Conservation (phyloP, 176 grass and related monocot species). For the Paspalum notatum region DNA sequence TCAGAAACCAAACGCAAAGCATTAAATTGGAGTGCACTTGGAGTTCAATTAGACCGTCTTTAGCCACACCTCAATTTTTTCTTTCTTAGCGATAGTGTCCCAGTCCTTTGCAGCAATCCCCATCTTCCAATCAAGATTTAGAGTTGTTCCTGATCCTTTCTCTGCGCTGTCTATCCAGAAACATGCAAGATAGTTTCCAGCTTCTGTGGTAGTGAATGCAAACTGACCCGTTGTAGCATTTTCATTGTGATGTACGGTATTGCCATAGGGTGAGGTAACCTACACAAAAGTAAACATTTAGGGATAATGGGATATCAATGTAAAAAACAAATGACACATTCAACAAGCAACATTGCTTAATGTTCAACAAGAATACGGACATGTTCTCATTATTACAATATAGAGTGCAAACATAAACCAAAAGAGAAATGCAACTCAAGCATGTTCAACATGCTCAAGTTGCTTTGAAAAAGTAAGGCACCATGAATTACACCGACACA, state of each 20-base stretch:
- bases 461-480: neutral
- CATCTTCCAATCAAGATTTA: conserved; percentile 92
- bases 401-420: neutral
- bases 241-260: conserved; percentile 77
- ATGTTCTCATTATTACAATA: neutral
- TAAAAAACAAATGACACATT: neutral
- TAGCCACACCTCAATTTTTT: conserved; percentile 78
- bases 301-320: neutral
- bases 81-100: conserved; percentile 89
- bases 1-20: neutral
- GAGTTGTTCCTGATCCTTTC: conserved; percentile 54
- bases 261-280: conserved; percentile 92
- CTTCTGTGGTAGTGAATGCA: conserved; percentile 86
- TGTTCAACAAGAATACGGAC: neutral
- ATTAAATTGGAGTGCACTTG: neutral
- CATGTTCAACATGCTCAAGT: neutral
- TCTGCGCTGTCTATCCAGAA: conserved; percentile 80
- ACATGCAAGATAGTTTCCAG: conserved; percentile 85
- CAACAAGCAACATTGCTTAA: neutral
- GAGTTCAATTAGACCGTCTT: neutral
- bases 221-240: conserved; percentile 78
- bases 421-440: neutral
- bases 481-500: neutral
- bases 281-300: conserved; percentile 44
- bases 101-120: conserved; percentile 90